These are phyloP conservation scores for Mallotus nudiflorus DNA, from an alignment of 345 rosid species.

Conservation along the genomic window DNA sequence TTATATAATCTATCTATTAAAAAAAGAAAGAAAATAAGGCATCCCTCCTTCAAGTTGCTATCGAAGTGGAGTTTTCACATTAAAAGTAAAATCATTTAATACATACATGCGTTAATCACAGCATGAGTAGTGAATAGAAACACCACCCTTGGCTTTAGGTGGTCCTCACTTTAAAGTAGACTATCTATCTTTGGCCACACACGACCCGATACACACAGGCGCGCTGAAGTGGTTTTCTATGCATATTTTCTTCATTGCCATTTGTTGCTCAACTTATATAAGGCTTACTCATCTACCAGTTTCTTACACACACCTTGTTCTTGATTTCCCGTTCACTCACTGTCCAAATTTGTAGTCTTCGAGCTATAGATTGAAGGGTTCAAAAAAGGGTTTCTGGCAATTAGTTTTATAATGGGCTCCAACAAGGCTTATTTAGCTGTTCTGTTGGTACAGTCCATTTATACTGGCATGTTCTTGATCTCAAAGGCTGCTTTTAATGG, in stretches of 20 bases:
- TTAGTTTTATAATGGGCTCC: slow-evolving; percentile 29
- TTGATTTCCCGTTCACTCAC: too few relatives aligned
- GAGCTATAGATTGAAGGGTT: neutral
- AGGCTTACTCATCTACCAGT: neutral
- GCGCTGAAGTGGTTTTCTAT: neutral
- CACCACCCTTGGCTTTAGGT: neutral
- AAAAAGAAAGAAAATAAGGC: too few relatives aligned
- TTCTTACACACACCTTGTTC: too few relatives aligned
- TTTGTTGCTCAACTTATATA: neutral
- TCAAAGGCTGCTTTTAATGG: slow-evolving; percentile 85
- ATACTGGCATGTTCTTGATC: slow-evolving; percentile 84
- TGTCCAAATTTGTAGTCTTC: too few relatives aligned
- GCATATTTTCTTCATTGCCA: slow-evolving; percentile 8
- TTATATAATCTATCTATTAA: too few relatives aligned
- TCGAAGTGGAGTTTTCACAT: too few relatives aligned
- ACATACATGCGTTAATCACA: too few relatives aligned
- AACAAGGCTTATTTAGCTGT: slow-evolving; percentile 62
- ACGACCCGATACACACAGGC: neutral
- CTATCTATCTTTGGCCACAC: slow-evolving; percentile 2
- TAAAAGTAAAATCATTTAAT: too few relatives aligned
- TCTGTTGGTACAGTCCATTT: slow-evolving; percentile 62
- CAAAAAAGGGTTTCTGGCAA: neutral
- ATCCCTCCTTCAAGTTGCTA: too few relatives aligned
- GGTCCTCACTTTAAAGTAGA: slow-evolving; percentile 12
- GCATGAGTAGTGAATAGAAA: too few relatives aligned